Conservation (phyloP, 352 stramenopile genomes). For the Phytopythium boreale region DNA sequence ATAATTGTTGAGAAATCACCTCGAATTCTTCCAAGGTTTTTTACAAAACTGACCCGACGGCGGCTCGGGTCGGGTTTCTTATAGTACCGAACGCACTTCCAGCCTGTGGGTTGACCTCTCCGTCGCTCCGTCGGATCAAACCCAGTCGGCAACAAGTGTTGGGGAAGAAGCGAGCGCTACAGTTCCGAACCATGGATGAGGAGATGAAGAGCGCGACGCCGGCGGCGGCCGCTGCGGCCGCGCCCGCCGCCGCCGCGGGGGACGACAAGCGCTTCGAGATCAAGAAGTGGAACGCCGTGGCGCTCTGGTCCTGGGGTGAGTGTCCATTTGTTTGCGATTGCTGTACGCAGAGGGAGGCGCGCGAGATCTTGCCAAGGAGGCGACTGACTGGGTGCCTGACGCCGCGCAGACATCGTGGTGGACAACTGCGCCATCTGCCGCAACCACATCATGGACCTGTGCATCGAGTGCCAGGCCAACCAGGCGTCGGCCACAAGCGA, state of each 20-base stretch:
- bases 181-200: conserved; percentile 82
- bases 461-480: conserved; percentile 98
- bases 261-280: conserved; percentile 97
- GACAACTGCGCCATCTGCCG: conserved; percentile 97
- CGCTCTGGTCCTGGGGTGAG: conserved; percentile 98
- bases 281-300: conserved; percentile 99
- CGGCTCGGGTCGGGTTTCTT: not conserved
- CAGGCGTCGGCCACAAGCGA: conserved; percentile 86
- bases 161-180: not conserved
- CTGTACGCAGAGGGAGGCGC: not conserved
- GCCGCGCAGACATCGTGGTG: conserved; percentile 72
- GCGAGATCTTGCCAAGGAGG: not conserved
- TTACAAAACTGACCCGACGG: not conserved
- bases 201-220: conserved; percentile 53
- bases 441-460: conserved; percentile 99
- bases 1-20: too few species aligned
- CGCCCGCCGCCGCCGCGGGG: conserved; percentile 10
- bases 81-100: too few species aligned
- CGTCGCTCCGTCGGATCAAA: not conserved
- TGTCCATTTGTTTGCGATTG: conserved; percentile 18
- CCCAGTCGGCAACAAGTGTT: not conserved
- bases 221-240: conserved; percentile 19
- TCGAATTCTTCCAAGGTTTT: not conserved
- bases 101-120: not conserved
- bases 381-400: conserved; percentile 5